These are phyloP conservation scores for Lignosus rhinocerotis DNA, from an alignment of 1,284 basidiomycete species.

Conservation along the genomic window DNA sequence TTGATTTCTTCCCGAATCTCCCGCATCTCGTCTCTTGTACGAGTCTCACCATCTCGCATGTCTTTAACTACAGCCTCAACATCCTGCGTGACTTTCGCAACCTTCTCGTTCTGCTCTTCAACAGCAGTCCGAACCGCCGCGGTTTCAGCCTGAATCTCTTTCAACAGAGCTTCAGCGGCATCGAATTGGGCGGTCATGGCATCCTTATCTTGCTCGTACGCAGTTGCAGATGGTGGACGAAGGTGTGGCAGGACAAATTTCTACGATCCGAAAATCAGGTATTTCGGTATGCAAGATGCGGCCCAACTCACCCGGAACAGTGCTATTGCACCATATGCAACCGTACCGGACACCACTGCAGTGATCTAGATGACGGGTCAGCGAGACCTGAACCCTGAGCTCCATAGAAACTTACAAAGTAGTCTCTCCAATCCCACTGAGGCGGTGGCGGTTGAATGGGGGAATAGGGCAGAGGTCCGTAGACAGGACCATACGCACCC, in stretches of 20 bases:
- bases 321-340: conserved; percentile 87
- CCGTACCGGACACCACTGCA: conserved; percentile 86
- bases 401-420: conserved; percentile 70
- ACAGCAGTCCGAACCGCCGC: conserved; percentile 73
- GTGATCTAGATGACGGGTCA: conserved; percentile 68
- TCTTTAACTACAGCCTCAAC: conserved; percentile 79
- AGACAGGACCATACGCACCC: conserved; percentile 39
- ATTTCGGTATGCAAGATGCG: background rate
- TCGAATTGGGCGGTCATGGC: conserved; percentile 91
- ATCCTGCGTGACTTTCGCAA: conserved; percentile 77
- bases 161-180: conserved; percentile 81
- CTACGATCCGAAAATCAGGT: conserved; percentile 39
- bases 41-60: conserved; percentile 77
- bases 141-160: conserved; percentile 82
- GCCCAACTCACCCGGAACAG: conserved; percentile 71
- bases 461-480: conserved; percentile 45
- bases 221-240: conserved; percentile 84
- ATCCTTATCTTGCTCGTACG: conserved; percentile 88
- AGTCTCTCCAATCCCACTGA: conserved; percentile 90
- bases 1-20: conserved; percentile 92
- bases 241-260: conserved; percentile 94
- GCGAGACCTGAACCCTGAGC: background rate
- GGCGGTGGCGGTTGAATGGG: conserved; percentile 42
- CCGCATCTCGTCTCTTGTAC: conserved; percentile 87
- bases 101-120: conserved; percentile 80